These are phyloP conservation scores for Schwanniomyces polymorphus DNA, from an alignment of 805 yeast genomes.

Conservation along the genomic window DNA sequence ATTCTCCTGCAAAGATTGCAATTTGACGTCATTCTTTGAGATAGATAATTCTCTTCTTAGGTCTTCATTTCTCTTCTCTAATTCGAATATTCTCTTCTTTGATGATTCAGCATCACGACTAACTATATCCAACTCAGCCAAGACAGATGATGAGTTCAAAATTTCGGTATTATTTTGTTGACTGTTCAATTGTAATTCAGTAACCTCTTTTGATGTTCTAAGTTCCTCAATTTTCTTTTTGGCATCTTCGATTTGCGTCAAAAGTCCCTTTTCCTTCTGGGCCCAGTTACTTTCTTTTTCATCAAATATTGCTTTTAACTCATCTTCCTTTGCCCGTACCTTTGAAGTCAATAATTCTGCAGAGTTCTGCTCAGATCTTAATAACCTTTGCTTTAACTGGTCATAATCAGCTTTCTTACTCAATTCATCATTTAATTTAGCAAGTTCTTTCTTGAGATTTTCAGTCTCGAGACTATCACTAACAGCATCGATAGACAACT, in stretches of 20 bases:
- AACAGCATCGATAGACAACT: constrained; percentile 66
- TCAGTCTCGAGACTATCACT: constrained; percentile 53
- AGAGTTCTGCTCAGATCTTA: constrained; percentile 59
- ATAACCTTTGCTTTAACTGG: constrained; percentile 60
- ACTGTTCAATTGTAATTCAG: constrained; percentile 54
- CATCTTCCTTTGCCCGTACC: constrained; percentile 71
- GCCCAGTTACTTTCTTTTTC: constrained; percentile 75
- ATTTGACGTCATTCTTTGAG: constrained; percentile 49
- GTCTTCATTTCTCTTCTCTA: constrained; percentile 77
- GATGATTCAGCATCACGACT: constrained; percentile 73
- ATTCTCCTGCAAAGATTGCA: constrained; percentile 37
- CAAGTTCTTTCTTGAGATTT: constrained; percentile 50
- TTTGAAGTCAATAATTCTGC: constrained; percentile 54
- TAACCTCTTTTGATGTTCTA: constrained; percentile 62
- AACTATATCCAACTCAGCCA: constrained; percentile 63
- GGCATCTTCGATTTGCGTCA: constrained; percentile 51
- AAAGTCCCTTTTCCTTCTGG: constrained; percentile 52
- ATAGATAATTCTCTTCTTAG: constrained; percentile 64
- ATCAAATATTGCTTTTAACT: constrained; percentile 62
- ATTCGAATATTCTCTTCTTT: constrained; percentile 63
- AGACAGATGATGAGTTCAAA: constrained; percentile 31
- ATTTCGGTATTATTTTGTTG: constrained; percentile 34
- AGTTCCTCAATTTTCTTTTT: constrained; percentile 62
- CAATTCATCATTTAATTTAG: constrained; percentile 54
- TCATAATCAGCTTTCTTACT: constrained; percentile 77